Evolutionary conservation across 805 yeast species (phyloP).

Genomic region (Brettanomyces anomalus): DNA sequence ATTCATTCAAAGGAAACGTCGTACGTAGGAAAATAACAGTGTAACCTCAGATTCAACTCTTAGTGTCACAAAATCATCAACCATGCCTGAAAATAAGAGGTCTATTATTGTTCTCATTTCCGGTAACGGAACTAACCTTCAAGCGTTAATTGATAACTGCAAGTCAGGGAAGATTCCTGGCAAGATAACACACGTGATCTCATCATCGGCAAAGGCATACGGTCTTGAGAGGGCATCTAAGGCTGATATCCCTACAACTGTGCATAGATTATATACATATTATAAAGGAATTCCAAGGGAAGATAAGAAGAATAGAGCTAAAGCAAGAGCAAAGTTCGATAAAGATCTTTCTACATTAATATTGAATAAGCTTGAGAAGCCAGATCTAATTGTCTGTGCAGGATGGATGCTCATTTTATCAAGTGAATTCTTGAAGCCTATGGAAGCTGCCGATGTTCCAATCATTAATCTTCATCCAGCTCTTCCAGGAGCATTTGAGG

Average conservation of each 20-base stretch:
- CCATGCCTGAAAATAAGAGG: too few relatives aligned
- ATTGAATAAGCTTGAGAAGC: conserved; percentile 39
- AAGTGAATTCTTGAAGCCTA: conserved; percentile 59
- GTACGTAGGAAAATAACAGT: too few relatives aligned
- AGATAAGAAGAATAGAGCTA: conserved; percentile 44
- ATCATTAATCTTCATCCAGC: conserved; percentile 96
- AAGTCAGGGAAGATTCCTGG: conserved; percentile 29
- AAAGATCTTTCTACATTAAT: conserved; percentile 66
- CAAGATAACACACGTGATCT: conserved; percentile 66
- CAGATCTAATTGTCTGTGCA: conserved; percentile 90
- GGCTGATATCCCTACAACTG: conserved; percentile 59
- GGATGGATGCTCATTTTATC: conserved; percentile 97
- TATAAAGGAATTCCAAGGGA: conserved; percentile 70
- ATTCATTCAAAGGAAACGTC: too few relatives aligned
- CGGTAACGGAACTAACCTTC: conserved; percentile 93
- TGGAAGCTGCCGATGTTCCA: conserved; percentile 52
- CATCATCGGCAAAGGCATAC: conserved; percentile 79
- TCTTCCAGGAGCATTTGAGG: conserved; percentile 93
- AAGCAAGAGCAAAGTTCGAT: conserved; percentile 67
- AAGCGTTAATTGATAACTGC: conserved; percentile 80
- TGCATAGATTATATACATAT: conserved; percentile 65
- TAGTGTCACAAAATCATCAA: too few relatives aligned
- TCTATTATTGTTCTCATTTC: conserved; percentile 74
- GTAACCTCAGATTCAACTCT: too few relatives aligned
- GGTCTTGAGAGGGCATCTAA: conserved; percentile 75